Percentiles rank a stretch among this genome's conserved stretches.
Conservation (phyloP, 2,329 filamentous ascomycete species). For the Aspergillus ruber region DNA sequence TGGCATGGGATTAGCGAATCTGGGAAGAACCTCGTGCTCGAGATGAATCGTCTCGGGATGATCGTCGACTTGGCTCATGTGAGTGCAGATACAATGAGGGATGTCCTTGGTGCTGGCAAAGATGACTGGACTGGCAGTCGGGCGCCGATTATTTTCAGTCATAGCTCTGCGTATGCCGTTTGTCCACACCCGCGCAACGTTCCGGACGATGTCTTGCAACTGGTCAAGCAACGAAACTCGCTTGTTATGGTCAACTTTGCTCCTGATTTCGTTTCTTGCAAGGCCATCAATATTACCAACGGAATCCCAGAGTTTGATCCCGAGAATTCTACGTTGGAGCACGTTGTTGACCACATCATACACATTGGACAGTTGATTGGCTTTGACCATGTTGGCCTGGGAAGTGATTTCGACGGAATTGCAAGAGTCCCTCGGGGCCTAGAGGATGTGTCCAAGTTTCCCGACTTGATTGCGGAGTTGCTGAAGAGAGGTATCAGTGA, state of each 20-base stretch:
- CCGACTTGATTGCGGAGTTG: conserved; percentile 68
- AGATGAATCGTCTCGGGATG: conserved; percentile 95
- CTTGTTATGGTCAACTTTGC: conserved; percentile 89
- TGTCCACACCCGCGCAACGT: conserved; percentile 90
- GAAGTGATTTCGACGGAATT: conserved; percentile 79
- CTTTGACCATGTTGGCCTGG: conserved; percentile 80
- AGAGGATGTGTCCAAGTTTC: conserved; percentile 80
- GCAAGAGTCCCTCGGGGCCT: conserved; percentile 60
- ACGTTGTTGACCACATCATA: conserved; percentile 73
- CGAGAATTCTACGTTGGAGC: conserved; percentile 64
- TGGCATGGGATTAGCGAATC: conserved; percentile 63
- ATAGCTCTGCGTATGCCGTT: conserved; percentile 72
- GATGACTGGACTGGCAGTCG: conserved; percentile 62
- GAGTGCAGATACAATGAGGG: conserved; percentile 73
- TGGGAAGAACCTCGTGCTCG: conserved; percentile 63
- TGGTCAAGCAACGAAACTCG: conserved; percentile 66
- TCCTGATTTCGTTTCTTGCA: conserved; percentile 75
- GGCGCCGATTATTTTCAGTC: conserved; percentile 82
- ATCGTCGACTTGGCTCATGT: conserved; percentile 85
- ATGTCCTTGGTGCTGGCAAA: conserved; percentile 61
- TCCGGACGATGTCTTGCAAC: conserved; percentile 70
- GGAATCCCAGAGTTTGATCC: conserved; percentile 64
- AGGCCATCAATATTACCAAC: conserved; percentile 50
- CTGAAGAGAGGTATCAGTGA: conserved; percentile 68
- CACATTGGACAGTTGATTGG: conserved; percentile 79